Evolutionary conservation across 345 rosid genomes (phyloP).

Genomic region (Dimocarpus longan): DNA sequence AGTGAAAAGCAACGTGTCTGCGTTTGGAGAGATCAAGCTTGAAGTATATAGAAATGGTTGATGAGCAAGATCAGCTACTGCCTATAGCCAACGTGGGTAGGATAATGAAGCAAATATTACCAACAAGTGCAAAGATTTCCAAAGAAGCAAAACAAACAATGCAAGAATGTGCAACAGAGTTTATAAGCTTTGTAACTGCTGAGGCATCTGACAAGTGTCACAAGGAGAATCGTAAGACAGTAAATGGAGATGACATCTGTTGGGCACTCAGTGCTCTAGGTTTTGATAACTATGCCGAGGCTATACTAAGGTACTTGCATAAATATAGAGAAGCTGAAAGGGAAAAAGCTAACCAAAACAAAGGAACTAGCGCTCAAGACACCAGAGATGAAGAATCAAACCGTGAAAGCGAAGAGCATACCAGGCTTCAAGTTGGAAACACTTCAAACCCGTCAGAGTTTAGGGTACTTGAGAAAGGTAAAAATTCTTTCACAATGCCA

Average conservation of each 20-base stretch:
- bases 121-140: constrained; percentile 78
- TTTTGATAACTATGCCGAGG: constrained; percentile 71
- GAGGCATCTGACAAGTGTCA: constrained; percentile 88
- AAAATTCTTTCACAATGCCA: constrained; percentile 33
- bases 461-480: constrained; percentile 57
- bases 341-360: constrained; percentile 46
- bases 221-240: constrained; percentile 84
- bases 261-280: constrained; percentile 82
- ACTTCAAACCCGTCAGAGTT: constrained; percentile 29
- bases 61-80: constrained; percentile 61
- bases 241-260: constrained; percentile 83
- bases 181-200: constrained; percentile 79
- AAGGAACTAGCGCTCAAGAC: constrained; percentile 28
- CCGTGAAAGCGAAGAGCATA: constrained; percentile 4
- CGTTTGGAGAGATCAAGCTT: constrained; percentile 14
- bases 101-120: constrained; percentile 76
- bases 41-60: constrained; percentile 39
- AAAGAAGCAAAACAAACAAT: constrained; percentile 79
- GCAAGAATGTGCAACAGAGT: constrained; percentile 88
- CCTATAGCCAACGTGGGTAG: constrained; percentile 84
- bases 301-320: constrained; percentile 59
- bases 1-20: constrained; percentile 30
- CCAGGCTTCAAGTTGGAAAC: constrained; percentile 17
- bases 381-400: constrained; percentile 39
- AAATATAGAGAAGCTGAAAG: constrained; percentile 67